Percentiles rank a stretch among this genome's conserved stretches.
These are phyloP conservation scores for Lasiodiplodia sp. DNA, from an alignment of 2,329 filamentous ascomycete species.

Conservation along the genomic window DNA sequence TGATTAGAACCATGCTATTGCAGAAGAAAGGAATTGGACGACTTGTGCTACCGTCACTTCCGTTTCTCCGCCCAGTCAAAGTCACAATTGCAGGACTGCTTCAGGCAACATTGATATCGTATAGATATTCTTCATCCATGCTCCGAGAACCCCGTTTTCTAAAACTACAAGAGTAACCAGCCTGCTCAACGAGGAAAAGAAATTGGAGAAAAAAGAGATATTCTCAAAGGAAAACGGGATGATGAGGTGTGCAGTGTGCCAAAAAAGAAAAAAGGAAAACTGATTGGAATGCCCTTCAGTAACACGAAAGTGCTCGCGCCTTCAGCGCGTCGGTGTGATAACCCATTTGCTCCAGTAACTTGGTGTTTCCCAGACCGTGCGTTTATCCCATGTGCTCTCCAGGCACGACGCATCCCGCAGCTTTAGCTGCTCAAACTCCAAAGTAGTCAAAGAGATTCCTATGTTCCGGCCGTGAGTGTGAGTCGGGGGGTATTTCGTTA, in stretches of 20 bases:
- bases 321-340: neutral
- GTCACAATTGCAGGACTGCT: neutral
- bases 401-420: conserved; percentile 14
- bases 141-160: conserved; percentile 10
- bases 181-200: neutral
- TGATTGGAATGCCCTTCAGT: neutral
- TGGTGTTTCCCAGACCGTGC: conserved; percentile 1
- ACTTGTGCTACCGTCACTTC: neutral
- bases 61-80: neutral
- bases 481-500: conserved; percentile 22
- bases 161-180: conserved; percentile 16
- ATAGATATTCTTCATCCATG: neutral
- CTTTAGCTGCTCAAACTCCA: conserved; percentile 14
- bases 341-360: conserved; percentile 6
- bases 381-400: conserved; percentile 11
- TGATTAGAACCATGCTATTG: neutral
- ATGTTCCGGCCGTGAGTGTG: conserved; percentile 19
- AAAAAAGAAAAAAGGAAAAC: neutral
- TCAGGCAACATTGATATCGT: neutral
- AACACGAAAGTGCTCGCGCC: neutral
- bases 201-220: neutral
- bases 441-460: conserved; percentile 18
- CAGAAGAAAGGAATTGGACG: neutral
- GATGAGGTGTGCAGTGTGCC: neutral
- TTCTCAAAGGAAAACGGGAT: neutral